Evolutionary conservation across 768 basidiomycete genomes (phyloP).

Genomic region (Lentinula raphanica): DNA sequence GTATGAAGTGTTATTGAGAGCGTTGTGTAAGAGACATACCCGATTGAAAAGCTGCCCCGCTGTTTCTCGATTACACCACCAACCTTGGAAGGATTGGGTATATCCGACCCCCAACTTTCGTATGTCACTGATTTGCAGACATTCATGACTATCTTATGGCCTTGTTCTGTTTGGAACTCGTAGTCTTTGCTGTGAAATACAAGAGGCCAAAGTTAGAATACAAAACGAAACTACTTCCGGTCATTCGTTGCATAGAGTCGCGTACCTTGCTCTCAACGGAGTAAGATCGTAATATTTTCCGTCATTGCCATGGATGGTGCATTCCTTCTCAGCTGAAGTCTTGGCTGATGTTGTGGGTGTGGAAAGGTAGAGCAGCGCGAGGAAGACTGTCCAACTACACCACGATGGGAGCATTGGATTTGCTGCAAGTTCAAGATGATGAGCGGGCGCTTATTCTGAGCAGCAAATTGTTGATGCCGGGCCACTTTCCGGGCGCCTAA

Average conservation of each 20-base stretch:
- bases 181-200: slow-evolving; percentile 56
- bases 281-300: slow-evolving; percentile 66
- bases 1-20: too few species aligned
- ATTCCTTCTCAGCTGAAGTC: slow-evolving; percentile 43
- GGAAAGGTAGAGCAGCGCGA: not conserved
- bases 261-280: slow-evolving; percentile 54
- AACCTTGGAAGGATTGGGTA: slow-evolving; percentile 47
- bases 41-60: slow-evolving; percentile 68
- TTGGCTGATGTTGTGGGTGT: not conserved
- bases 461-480: not conserved
- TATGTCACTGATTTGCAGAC: slow-evolving; percentile 53
- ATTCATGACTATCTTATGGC: slow-evolving; percentile 51
- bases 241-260: slow-evolving; percentile 2
- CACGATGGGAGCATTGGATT: not conserved
- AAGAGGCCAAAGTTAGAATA: slow-evolving; percentile 8
- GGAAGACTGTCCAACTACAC: not conserved
- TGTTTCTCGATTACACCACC: slow-evolving; percentile 57
- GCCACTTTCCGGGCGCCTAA: too few species aligned
- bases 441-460: not conserved
- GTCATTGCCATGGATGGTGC: slow-evolving; percentile 46
- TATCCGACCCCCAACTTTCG: slow-evolving; percentile 55
- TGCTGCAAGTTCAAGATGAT: too few species aligned
- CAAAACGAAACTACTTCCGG: too few species aligned
- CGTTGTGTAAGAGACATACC: too few species aligned
- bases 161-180: slow-evolving; percentile 41